phyloP scores from a whole-genome alignment of 768 basidiomycete genomes.

The Boletus sp. region DNA sequence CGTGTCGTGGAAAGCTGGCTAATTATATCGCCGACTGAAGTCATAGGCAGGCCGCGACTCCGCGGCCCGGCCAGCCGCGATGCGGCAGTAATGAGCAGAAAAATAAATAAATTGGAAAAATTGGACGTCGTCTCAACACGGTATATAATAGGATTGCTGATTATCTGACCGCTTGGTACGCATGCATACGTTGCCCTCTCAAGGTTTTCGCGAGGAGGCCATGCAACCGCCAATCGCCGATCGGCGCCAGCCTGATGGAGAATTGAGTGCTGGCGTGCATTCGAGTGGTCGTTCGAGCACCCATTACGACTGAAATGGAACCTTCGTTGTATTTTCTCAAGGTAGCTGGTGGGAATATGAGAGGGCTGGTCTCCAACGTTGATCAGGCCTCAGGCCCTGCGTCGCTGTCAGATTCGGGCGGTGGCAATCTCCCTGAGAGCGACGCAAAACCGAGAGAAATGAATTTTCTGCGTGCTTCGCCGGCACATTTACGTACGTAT shows the following conservation, averaged over 20 bases:
- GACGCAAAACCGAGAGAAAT: constrained; percentile 31
- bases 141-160: not conserved
- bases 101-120: not conserved
- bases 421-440: constrained; percentile 26
- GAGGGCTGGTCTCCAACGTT: constrained; percentile 2
- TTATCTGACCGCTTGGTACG: constrained; percentile 1
- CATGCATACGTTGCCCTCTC: constrained; percentile 5
- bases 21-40: constrained; percentile 36
- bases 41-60: constrained; percentile 18
- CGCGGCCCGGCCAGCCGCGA: constrained; percentile 23
- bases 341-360: not conserved
- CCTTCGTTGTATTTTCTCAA: not conserved
- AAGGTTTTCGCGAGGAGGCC: constrained; percentile 21
- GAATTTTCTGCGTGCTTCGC: constrained; percentile 34
- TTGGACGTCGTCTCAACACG: not conserved
- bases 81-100: not conserved
- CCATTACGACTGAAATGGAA: not conserved
- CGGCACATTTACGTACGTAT: constrained; percentile 56
- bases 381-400: constrained; percentile 16
- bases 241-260: constrained; percentile 20
- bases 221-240: constrained; percentile 33
- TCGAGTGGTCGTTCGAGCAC: constrained; percentile 2
- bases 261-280: constrained; percentile 1
- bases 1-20: constrained; percentile 19
- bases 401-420: constrained; percentile 12